phyloP scores from a whole-genome alignment of 768 basidiomycete species.

The Kwoniella heveanensis region DNA sequence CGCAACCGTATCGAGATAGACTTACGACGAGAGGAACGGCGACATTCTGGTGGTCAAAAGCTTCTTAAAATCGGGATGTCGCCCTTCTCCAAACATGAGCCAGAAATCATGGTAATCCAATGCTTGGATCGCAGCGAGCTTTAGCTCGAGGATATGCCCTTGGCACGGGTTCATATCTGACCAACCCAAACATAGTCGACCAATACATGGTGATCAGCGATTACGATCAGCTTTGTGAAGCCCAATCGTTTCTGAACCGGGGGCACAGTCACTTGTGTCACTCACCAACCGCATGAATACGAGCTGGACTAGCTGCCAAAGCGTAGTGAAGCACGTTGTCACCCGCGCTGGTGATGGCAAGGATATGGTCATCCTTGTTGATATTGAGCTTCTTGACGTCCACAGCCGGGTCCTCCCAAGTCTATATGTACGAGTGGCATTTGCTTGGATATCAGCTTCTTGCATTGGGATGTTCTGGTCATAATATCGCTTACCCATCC shows the following conservation, averaged over 20 bases:
- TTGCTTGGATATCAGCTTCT: too few relatives aligned
- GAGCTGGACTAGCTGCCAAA: slow-evolving; percentile 65
- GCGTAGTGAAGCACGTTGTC: slow-evolving; percentile 81
- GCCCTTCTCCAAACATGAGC: slow-evolving; percentile 68
- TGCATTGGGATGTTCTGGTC: too few relatives aligned
- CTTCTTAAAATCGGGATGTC: slow-evolving; percentile 64
- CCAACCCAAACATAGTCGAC: too few relatives aligned
- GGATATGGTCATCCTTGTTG: slow-evolving; percentile 66
- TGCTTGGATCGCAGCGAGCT: slow-evolving; percentile 67
- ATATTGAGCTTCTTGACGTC: slow-evolving; percentile 70
- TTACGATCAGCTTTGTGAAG: too few relatives aligned
- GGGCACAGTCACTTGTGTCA: too few relatives aligned
- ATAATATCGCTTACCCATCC: slow-evolving; percentile 44
- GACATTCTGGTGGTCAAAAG: slow-evolving; percentile 67
- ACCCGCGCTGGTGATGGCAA: slow-evolving; percentile 75
- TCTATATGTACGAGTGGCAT: too few relatives aligned
- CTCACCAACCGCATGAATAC: slow-evolving; percentile 73
- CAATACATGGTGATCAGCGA: too few relatives aligned
- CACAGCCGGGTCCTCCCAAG: slow-evolving; percentile 71
- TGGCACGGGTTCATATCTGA: slow-evolving; percentile 59
- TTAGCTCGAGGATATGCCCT: slow-evolving; percentile 76
- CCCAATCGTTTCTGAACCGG: too few relatives aligned
- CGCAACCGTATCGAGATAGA: too few relatives aligned
- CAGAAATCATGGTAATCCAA: slow-evolving; percentile 68
- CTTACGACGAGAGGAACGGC: slow-evolving; percentile 66